Base-by-base conservation (phyloP, 2,329 filamentous ascomycete species). In the Cadophora luteo-olivacea region DNA sequence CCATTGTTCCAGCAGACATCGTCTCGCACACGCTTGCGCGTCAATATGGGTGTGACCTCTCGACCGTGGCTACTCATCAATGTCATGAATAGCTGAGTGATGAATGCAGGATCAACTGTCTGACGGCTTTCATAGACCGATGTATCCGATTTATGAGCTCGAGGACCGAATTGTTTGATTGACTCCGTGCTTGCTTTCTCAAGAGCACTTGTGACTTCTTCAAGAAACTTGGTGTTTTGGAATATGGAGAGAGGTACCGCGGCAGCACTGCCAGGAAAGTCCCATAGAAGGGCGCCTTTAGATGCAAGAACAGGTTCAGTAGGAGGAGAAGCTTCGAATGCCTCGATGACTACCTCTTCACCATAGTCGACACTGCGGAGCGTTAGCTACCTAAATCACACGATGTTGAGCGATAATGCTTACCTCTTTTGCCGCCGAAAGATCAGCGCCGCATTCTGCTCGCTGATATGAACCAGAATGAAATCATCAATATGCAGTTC, bases 21-120 rank as follows among this genome's bases (percentile, higher is more conserved):
- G 61, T 92, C 90, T 0, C 86, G 82, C 0, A 91, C 83, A 1
- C 84, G 81, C 74, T 92, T 92, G 0, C 80, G 79, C 0, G 91
- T 74, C 0, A 80, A 29, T 0, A 78, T 71, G 0, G 83, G 78
- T n/a, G n/a, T n/a, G 0, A 75, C 65, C 0, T 80, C 67, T 0
- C 79, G 71, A 0, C 90, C 89, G 7, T 81, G 0, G 81, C 84
- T 73, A 88, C 84, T 41, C 0, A 92, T 76, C 0, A 92, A 74
- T 0, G 87, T 83, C 79, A 91, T 86, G 5, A 92, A 80, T 68
- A 91, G 80, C 6, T 87, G 82, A 0, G 83, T 86, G 3, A 93
- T 83, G 1, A 92, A 76, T 0, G 83, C 80, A 0, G 90, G 89
- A 64, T 86, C 77, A 0, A 81, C 77, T 0, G 87, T 88, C 61